These are phyloP conservation scores for Fusarium oligoseptatum DNA, from an alignment of 2,329 filamentous ascomycete genomes.

Conservation along the genomic window DNA sequence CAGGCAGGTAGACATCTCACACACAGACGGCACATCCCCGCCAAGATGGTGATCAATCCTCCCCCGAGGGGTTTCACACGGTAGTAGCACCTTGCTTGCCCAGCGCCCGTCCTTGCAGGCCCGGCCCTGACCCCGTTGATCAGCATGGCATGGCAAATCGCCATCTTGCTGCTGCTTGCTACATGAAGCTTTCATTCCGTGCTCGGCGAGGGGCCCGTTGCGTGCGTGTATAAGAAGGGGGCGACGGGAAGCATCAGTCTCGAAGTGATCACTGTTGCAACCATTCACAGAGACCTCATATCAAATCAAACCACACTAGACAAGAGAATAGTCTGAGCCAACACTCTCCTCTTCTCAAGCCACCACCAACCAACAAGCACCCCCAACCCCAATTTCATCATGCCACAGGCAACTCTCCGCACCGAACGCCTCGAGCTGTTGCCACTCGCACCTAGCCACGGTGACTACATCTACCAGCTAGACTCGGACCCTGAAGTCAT, in stretches of 20 bases:
- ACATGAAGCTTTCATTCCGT: not conserved
- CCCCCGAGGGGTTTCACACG: constrained; percentile 23
- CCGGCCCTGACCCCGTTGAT: constrained; percentile 20
- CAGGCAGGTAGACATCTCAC: not conserved
- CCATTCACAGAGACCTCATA: not conserved
- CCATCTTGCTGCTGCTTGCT: not conserved
- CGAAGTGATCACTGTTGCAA: not conserved
- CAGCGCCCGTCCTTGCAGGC: not conserved
- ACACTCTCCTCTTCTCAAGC: not conserved
- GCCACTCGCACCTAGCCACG: constrained; percentile 34
- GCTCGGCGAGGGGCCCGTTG: constrained; percentile 10
- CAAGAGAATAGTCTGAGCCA: not conserved
- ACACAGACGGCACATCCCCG: constrained; percentile 11
- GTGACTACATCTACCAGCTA: constrained; percentile 37
- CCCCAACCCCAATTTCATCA: constrained; percentile 8
- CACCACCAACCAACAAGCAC: not conserved
- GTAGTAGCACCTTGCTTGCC: not conserved
- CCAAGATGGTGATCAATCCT: constrained; percentile 38
- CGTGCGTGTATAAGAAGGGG: constrained; percentile 33
- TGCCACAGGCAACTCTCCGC: constrained; percentile 37
- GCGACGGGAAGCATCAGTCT: not conserved
- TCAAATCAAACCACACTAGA: not conserved
- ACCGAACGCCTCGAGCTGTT: constrained; percentile 35
- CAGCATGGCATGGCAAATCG: constrained; percentile 7
- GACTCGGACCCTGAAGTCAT: constrained; percentile 39